Conservation (phyloP, 1,284 basidiomycete genomes). For the Gymnopus androsaceus region DNA sequence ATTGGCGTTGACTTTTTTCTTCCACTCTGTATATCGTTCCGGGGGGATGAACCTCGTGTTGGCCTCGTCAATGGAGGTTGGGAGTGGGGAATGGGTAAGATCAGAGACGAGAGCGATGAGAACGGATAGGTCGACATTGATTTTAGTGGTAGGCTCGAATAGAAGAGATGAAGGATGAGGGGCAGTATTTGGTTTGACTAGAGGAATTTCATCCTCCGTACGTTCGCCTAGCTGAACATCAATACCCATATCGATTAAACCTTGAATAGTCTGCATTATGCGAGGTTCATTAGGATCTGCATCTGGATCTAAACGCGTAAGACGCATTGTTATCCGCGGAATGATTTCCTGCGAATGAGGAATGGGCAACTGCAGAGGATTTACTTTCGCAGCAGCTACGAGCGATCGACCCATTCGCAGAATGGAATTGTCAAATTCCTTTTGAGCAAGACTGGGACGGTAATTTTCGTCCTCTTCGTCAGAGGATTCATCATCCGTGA, state of each 20-base stretch:
- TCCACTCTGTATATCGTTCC: slow-evolving; percentile 49
- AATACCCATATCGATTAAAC: slow-evolving; percentile 63
- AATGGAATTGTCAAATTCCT: slow-evolving; percentile 72
- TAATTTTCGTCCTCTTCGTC: slow-evolving; percentile 35
- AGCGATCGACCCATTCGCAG: slow-evolving; percentile 64
- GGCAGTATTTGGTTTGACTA: slow-evolving; percentile 12
- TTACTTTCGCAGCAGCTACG: slow-evolving; percentile 58
- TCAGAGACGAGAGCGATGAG: slow-evolving; percentile 84
- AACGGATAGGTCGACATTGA: slow-evolving; percentile 82
- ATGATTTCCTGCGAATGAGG: slow-evolving; percentile 16
- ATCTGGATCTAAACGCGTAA: slow-evolving; percentile 66
- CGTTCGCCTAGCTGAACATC: slow-evolving; percentile 70
- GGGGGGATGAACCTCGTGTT: slow-evolving; percentile 62
- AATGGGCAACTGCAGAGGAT: slow-evolving; percentile 40
- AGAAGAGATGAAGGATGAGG: slow-evolving; percentile 20
- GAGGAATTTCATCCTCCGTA: slow-evolving; percentile 26
- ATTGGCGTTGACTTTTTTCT: slow-evolving; percentile 38
- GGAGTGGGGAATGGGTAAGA: slow-evolving; percentile 73
- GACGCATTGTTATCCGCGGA: slow-evolving; percentile 56
- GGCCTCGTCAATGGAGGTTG: slow-evolving; percentile 57
- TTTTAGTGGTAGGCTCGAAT: slow-evolving; percentile 48
- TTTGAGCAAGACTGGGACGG: slow-evolving; percentile 43
- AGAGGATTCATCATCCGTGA: slow-evolving; percentile 56
- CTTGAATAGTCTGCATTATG: slow-evolving; percentile 59
- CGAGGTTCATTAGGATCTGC: slow-evolving; percentile 51